These are phyloP conservation scores for Spathaspora sp. DNA, from an alignment of 1,139 yeast species.

Conservation along the genomic window DNA sequence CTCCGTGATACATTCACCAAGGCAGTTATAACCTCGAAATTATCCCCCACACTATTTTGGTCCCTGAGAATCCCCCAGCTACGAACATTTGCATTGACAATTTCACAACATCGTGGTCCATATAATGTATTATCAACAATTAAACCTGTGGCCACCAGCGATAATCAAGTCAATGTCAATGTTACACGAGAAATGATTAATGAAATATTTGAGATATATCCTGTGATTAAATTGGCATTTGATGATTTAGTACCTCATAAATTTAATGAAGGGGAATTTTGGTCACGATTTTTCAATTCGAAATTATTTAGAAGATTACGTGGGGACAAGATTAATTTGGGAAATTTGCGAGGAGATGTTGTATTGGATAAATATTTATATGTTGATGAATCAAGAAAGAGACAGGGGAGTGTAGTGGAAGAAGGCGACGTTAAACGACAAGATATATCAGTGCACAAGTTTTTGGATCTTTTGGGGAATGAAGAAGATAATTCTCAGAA, in stretches of 20 bases:
- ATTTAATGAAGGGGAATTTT: slow-evolving; percentile 84
- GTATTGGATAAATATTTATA: slow-evolving; percentile 80
- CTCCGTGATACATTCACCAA: slow-evolving; percentile 80
- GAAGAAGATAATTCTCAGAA: slow-evolving; percentile 76
- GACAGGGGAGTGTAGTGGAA: slow-evolving; percentile 20
- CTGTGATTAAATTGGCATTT: slow-evolving; percentile 87
- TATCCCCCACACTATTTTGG: slow-evolving; percentile 89
- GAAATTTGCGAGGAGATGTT: slow-evolving; percentile 79
- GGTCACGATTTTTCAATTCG: slow-evolving; percentile 96
- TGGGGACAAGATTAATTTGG: slow-evolving; percentile 76
- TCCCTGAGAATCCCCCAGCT: slow-evolving; percentile 74
- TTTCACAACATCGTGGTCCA: slow-evolving; percentile 86
- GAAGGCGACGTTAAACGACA: slow-evolving; percentile 16
- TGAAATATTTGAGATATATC: slow-evolving; percentile 90
- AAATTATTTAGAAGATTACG: slow-evolving; percentile 81
- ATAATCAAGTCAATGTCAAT: slow-evolving; percentile 86
- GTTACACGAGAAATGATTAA: slow-evolving; percentile 88
- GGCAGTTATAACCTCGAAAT: slow-evolving; percentile 76
- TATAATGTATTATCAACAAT: slow-evolving; percentile 92
- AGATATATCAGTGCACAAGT: slow-evolving; percentile 41
- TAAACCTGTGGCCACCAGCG: slow-evolving; percentile 88
- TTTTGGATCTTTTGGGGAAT: slow-evolving; percentile 78
- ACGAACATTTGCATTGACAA: slow-evolving; percentile 81
- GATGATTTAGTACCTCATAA: slow-evolving; percentile 83
- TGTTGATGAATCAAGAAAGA: slow-evolving; percentile 50